Percentiles rank a stretch among this genome's conserved stretches.
Conservation (phyloP, 768 basidiomycete species). For the Xerocomellus intermedius region DNA sequence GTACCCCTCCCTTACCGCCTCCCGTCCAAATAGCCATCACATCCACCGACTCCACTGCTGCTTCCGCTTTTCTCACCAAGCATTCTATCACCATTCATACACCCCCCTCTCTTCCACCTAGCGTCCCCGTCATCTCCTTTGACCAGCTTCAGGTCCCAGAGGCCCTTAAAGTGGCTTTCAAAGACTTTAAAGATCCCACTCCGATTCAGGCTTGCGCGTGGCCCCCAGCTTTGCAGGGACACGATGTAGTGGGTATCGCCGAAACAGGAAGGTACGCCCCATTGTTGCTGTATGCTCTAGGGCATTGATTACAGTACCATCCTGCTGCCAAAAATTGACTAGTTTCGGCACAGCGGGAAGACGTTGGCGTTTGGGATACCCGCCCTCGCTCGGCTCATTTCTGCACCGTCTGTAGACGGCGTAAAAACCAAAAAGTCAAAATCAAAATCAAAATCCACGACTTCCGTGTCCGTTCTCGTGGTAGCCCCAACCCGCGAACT, state of each 20-base stretch:
- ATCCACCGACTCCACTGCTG: conserved; percentile 34
- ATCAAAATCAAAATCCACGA: conserved; percentile 26
- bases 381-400: conserved; percentile 67
- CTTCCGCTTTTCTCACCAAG: conserved; percentile 62
- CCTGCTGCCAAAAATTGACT: background rate
- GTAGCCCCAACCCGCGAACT: conserved; percentile 95
- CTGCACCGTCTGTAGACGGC: conserved; percentile 22
- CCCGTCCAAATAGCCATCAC: conserved; percentile 15
- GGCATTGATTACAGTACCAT: background rate
- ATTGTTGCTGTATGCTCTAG: background rate
- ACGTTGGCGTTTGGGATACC: conserved; percentile 96
- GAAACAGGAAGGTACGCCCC: conserved; percentile 83
- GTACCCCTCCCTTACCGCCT: conserved; percentile 18
- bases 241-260: conserved; percentile 93
- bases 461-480: conserved; percentile 64
- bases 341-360: conserved; percentile 65
- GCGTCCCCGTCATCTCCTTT: conserved; percentile 74
- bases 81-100: conserved; percentile 74
- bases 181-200: conserved; percentile 80
- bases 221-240: conserved; percentile 79
- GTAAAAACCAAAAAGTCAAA: conserved; percentile 32
- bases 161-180: conserved; percentile 60
- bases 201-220: conserved; percentile 96
- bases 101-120: conserved; percentile 41
- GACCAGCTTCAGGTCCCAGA: conserved; percentile 65